These are phyloP conservation scores for Pulveroboletus sp. DNA, from an alignment of 1,284 basidiomycete genomes.

Conservation along the genomic window DNA sequence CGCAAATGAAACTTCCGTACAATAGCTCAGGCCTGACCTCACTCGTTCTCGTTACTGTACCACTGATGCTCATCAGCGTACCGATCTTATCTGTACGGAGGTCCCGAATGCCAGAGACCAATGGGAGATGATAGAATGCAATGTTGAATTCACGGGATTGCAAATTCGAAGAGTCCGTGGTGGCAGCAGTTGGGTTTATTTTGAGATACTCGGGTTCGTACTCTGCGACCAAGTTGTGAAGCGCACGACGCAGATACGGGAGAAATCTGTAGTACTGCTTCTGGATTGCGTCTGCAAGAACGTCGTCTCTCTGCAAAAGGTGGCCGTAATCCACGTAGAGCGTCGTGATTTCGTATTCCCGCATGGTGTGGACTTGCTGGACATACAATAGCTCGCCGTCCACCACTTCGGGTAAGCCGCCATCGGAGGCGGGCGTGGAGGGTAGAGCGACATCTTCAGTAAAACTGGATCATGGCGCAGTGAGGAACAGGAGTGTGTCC, in stretches of 20 bases:
- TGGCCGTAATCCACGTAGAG: constrained; percentile 97
- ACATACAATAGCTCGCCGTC: constrained; percentile 80
- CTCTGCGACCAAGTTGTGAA: constrained; percentile 86
- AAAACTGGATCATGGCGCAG: constrained; percentile 52
- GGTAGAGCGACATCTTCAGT: constrained; percentile 78
- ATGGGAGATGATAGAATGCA: constrained; percentile 94
- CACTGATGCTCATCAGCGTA: constrained; percentile 89
- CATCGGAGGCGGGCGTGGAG: constrained; percentile 73
- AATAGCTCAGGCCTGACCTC: constrained; percentile 97
- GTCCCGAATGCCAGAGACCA: constrained; percentile 95
- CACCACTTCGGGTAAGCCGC: constrained; percentile 53
- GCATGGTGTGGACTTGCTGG: constrained; percentile 91
- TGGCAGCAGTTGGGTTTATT: constrained; percentile 79
- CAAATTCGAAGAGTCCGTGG: constrained; percentile 81
- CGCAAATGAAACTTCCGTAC: constrained; percentile 92
- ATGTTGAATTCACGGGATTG: constrained; percentile 93
- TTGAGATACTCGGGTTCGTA: constrained; percentile 94
- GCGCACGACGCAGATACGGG: constrained; percentile 88
- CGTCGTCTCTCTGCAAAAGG: constrained; percentile 86
- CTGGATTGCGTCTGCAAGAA: constrained; percentile 90
- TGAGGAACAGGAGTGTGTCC: neutral
- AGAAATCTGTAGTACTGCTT: constrained; percentile 97
- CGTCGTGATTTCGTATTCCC: constrained; percentile 90
- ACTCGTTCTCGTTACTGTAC: constrained; percentile 96
- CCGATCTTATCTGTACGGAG: constrained; percentile 92